A percentile compares a stretch with the other conserved stretches of the same genome.
Evolutionary conservation across 805 yeast genomes (phyloP).

Genomic region (Candida namnaoensis): DNA sequence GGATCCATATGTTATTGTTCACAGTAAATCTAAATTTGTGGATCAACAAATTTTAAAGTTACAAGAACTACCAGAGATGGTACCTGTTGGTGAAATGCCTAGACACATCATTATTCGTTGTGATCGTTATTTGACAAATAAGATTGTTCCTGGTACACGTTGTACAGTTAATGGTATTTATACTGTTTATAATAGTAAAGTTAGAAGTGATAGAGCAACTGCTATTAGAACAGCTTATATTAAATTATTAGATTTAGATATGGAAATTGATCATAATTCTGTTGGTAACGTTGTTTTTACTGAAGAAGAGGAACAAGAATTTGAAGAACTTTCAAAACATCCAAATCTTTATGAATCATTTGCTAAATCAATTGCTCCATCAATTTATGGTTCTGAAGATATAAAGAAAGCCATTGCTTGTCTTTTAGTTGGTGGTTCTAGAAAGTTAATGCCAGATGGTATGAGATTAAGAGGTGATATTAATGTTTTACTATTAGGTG

Average conservation of each 20-base stretch:
- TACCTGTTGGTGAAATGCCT: constrained; percentile 99
- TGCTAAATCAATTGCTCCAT: constrained; percentile 87
- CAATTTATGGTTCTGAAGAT: constrained; percentile 89
- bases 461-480: constrained; percentile 96
- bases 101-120: constrained; percentile 82
- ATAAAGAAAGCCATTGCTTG: constrained; percentile 93
- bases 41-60: constrained; percentile 92
- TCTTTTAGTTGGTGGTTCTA: constrained; percentile 88
- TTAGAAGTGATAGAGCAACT: constrained; percentile 49
- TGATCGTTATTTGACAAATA: constrained; percentile 84
- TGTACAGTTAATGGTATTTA: constrained; percentile 90
- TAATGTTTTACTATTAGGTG: constrained; percentile 88
- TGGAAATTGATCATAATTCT: constrained; percentile 69
- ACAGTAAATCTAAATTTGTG: constrained; percentile 86
- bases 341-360: constrained; percentile 85
- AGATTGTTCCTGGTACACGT: constrained; percentile 90
- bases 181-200: constrained; percentile 77
- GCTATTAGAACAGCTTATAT: constrained; percentile 93
- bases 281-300: constrained; percentile 56
- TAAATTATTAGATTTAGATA: constrained; percentile 76
- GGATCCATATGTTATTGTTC: constrained; percentile 89
- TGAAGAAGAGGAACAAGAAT: constrained; percentile 93
- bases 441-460: constrained; percentile 88
- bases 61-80: constrained; percentile 98
- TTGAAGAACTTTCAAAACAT: constrained; percentile 66